Base-by-base conservation (phyloP, 2,329 filamentous ascomycete species). In the Talaromyces rugulosus region DNA sequence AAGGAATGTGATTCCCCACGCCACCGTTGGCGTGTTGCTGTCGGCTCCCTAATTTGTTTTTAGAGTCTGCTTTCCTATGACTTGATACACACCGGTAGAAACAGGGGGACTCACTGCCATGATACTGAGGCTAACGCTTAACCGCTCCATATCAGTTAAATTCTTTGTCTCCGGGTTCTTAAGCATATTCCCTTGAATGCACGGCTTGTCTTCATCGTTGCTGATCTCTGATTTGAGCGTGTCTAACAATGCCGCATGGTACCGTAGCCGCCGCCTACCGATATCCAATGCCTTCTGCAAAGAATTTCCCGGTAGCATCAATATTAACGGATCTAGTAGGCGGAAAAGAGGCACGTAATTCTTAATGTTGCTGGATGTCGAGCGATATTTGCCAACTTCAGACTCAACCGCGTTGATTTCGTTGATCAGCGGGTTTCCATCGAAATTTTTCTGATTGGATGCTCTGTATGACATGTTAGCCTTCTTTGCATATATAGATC, bases 271-370 rank as follows among this genome's bases (percentile, higher is more conserved):
- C 16, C 59, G 58, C 30, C 50, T 31, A 18, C 59, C 62, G 28
- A 66, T 58, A 27, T 61, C 59, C 23, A 57, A 27, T 12, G 59
- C 59, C 18, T 57, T 61, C 33, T 59, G 61, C 18, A 55, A 28
- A 7, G 55, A 59, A 44, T 65, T 65, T 6, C 54, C 50, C 5
- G 62, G 53, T 16, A 63, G 54, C n/a, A 31, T n/a, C 8, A 40
- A 28, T 40, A 63, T 30, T 8, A 63, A 16, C 4, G 62, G 59
- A 12, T 63, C 62, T 7, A 63, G 30, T 7, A 63, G 12, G 11
- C 65, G 63, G 18, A 65, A 52, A 8, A 66, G 40, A 3, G 65
- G 65, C 34, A 66, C 61, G 30, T 66, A 66, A 57, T 66, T 62
- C 3, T 51, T 56, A 27, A 63, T 42, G 44, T 65, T 64, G 23